Evolutionary conservation across 257 asterid genomes (phyloP).

Genomic region (Nicotiana paniculata): DNA sequence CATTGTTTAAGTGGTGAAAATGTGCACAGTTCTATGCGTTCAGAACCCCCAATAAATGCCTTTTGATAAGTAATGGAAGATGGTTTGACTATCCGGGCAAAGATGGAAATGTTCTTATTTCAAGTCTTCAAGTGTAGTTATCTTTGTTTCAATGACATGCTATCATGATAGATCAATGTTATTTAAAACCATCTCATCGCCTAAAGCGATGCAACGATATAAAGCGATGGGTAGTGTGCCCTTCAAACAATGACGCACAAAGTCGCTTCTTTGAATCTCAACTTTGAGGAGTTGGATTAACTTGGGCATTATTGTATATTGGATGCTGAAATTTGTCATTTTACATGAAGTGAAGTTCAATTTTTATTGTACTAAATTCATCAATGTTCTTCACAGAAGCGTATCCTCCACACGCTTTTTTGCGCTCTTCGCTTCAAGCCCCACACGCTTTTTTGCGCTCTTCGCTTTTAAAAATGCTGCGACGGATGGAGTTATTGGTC

Average conservation of each 20-base stretch:
- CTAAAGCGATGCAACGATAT: not conserved
- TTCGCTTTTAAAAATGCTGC: not conserved
- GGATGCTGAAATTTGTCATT: not conserved
- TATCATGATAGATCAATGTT: not conserved
- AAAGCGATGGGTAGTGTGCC: not conserved
- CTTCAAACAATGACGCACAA: not conserved
- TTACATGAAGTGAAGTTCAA: not conserved
- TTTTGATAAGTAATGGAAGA: not conserved
- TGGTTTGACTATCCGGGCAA: not conserved
- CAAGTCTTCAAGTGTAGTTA: not conserved
- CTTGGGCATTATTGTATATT: not conserved
- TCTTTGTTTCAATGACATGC: constrained; percentile 2
- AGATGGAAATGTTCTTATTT: not conserved
- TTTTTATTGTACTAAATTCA: not conserved
- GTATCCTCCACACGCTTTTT: not conserved
- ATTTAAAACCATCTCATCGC: not conserved
- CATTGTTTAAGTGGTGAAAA: not conserved
- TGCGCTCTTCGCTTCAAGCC: not conserved
- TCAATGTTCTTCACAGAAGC: not conserved
- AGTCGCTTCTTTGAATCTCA: not conserved
- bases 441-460: not conserved
- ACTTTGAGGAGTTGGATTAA: not conserved
- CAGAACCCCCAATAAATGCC: not conserved
- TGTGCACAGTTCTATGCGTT: not conserved
- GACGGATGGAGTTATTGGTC: not conserved